Evolutionary conservation across 2,329 filamentous ascomycete genomes (phyloP), one percentile per base, ranked within the genome.

Genomic region (Colletotrichum lini): DNA sequence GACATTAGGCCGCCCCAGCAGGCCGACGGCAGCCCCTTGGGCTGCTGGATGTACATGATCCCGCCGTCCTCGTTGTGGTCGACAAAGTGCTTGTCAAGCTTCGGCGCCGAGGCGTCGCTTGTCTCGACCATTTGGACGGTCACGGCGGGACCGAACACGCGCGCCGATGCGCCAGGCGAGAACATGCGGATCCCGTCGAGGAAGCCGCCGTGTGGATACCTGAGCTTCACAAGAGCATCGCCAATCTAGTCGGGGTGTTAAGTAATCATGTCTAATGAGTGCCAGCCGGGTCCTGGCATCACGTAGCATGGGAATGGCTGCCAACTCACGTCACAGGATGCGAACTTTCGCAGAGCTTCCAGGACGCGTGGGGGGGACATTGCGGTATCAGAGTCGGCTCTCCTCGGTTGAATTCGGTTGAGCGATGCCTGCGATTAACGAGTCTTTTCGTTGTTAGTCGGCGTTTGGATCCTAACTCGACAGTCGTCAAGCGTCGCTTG

Each of bases 1-100:
- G 77, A 77, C 78, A 79, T 79, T 16, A 79, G 70, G 3, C 57
- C 74, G 21, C 78, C 78, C 77, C 77, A 80, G 65, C 77, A 79
- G 4, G 78, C 77, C 1, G 76, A 77, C 15, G 68, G 58, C 2
- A 78, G 52, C 2, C 72, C 73, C 44, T 76, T 76, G 9, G 78
- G 78, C 47, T 79, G 77, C 47, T 78, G 74, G 5, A 79, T 73
- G 52, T 77, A 79, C 77, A 79, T 78, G 67, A 79, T 63, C 13
- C 74, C 69, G 12, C 72, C 74, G 15, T 72, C 70, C 16, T 65
- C 62, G n/a, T 78, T 78, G 67, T 74, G 74, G 68, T 79, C 78
- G 5, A 75, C 77, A 57, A 79, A 79, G 35, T 79, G 78, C 65
- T 65, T 74, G 3, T 75, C 68, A n/a, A 75, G 75, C 50, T 72